Percentiles rank a stretch among this genome's conserved stretches.
phyloP scores from a whole-genome alignment of 441 rosid species.

The Iberis amara region DNA sequence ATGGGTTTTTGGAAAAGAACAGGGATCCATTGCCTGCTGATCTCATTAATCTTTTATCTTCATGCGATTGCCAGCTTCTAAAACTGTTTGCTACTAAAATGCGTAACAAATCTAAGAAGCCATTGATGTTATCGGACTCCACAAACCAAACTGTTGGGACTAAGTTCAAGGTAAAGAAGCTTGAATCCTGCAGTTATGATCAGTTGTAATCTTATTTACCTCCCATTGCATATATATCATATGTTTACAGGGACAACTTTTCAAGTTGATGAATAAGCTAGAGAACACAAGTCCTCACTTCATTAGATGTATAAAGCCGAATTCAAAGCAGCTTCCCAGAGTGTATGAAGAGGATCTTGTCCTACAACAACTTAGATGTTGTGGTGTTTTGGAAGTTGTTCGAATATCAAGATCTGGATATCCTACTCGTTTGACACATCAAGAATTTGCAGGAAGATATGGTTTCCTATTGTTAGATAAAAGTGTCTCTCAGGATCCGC shows the following conservation, averaged over 20 bases:
- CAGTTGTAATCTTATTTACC: neutral
- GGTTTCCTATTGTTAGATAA: slow-evolving; percentile 50
- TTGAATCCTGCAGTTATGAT: neutral
- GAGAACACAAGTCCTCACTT: slow-evolving; percentile 81
- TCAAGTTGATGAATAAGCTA: slow-evolving; percentile 73
- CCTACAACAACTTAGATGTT: slow-evolving; percentile 68
- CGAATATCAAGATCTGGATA: slow-evolving; percentile 79
- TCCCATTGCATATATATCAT: neutral
- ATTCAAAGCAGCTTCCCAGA: slow-evolving; percentile 57
- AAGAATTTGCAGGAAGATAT: slow-evolving; percentile 72
- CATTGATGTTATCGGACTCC: slow-evolving; percentile 35
- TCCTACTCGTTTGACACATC: slow-evolving; percentile 80
- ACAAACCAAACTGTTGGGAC: slow-evolving; percentile 59
- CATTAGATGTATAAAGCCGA: slow-evolving; percentile 84
- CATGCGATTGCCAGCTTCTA: slow-evolving; percentile 48
- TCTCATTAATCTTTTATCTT: slow-evolving; percentile 56
- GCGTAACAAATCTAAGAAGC: slow-evolving; percentile 29
- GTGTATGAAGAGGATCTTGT: slow-evolving; percentile 59
- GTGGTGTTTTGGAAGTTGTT: slow-evolving; percentile 78
- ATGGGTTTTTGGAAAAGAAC: slow-evolving; percentile 84
- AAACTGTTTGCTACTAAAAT: slow-evolving; percentile 40
- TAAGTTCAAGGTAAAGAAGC: slow-evolving; percentile 61
- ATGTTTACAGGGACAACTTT: slow-evolving; percentile 60
- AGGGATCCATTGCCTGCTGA: slow-evolving; percentile 60
- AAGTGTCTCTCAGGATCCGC: slow-evolving; percentile 51